Evolutionary conservation across 2,329 filamentous ascomycete genomes (phyloP).

Genomic region (Fusarium irregulare): DNA sequence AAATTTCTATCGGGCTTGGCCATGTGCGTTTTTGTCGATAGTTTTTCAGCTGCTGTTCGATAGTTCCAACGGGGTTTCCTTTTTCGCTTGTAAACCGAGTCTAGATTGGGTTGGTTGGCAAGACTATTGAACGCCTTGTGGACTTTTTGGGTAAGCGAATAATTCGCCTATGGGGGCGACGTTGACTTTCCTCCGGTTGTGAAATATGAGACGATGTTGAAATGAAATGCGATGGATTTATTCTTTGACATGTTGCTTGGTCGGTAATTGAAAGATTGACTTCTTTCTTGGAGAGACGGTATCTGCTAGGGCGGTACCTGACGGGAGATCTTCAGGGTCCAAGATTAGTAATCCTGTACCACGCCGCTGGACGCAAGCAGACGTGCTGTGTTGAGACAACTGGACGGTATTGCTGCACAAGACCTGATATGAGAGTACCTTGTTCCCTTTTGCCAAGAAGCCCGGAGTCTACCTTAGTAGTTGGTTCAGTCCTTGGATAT

Average conservation of each 20-base stretch:
- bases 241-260: no score
- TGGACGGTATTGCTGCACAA: accelerated
- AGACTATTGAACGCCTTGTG: conserved; percentile 26
- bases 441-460: background rate
- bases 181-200: background rate
- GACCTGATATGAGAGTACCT: background rate
- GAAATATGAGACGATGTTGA: background rate
- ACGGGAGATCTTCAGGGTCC: background rate
- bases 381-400: background rate
- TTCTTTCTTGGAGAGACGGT: no score
- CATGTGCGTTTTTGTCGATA: background rate
- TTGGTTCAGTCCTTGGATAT: background rate
- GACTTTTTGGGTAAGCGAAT: background rate
- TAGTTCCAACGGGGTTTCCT: conserved; percentile 9
- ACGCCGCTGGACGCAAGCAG: background rate
- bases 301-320: no score
- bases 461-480: accelerated
- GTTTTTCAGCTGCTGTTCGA: conserved; percentile 18
- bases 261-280: no score
- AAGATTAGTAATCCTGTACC: background rate
- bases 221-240: background rate
- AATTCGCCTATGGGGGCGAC: background rate
- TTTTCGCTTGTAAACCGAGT: background rate
- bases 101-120: conserved; percentile 2
- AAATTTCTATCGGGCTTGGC: conserved; percentile 4